A percentile compares a stretch with the other conserved stretches of the same genome.
These are phyloP conservation scores for Apiospora aurea DNA, from an alignment of 2,329 filamentous ascomycete genomes.

Conservation along the genomic window DNA sequence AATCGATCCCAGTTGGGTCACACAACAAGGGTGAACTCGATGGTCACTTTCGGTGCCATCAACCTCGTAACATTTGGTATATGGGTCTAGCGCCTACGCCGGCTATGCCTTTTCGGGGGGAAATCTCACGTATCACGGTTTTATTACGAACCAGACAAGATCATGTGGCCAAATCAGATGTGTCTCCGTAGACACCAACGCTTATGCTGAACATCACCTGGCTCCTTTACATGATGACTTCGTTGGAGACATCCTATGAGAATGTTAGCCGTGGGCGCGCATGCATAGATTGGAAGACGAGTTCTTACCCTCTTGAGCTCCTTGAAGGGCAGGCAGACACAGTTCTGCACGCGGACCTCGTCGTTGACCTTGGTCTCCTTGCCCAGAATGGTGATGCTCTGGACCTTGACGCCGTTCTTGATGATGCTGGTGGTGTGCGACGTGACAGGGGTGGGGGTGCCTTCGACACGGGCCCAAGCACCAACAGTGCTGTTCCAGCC, in stretches of 20 bases:
- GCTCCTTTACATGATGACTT: slow-evolving; percentile 83
- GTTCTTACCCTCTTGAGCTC: slow-evolving; percentile 87
- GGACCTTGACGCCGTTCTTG: slow-evolving; percentile 98
- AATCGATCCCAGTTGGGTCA: background rate
- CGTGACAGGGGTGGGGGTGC: slow-evolving; percentile 84
- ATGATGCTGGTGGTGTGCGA: slow-evolving; percentile 94
- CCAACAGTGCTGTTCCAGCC: slow-evolving; percentile 96
- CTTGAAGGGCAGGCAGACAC: slow-evolving; percentile 96
- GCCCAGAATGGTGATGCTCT: slow-evolving; percentile 96
- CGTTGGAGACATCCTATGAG: slow-evolving; percentile 79
- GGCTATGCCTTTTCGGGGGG: slow-evolving; percentile 6
- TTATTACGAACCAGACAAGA: background rate
- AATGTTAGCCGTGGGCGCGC: slow-evolving; percentile 17
- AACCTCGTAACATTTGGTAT: slow-evolving; percentile 13
- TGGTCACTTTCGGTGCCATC: background rate
- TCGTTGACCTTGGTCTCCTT: slow-evolving; percentile 96
- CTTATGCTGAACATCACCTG: background rate
- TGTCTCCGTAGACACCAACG: slow-evolving; percentile 9
- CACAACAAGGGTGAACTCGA: background rate
- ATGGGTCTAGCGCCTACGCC: slow-evolving; percentile 20
- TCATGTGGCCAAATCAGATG: slow-evolving; percentile 5
- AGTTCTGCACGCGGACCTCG: slow-evolving; percentile 96
- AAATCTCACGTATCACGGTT: background rate
- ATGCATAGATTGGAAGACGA: background rate
- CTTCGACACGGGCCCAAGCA: slow-evolving; percentile 98